Conservation (phyloP, 2,329 filamentous ascomycete genomes). For the Beauveria asiatica region DNA sequence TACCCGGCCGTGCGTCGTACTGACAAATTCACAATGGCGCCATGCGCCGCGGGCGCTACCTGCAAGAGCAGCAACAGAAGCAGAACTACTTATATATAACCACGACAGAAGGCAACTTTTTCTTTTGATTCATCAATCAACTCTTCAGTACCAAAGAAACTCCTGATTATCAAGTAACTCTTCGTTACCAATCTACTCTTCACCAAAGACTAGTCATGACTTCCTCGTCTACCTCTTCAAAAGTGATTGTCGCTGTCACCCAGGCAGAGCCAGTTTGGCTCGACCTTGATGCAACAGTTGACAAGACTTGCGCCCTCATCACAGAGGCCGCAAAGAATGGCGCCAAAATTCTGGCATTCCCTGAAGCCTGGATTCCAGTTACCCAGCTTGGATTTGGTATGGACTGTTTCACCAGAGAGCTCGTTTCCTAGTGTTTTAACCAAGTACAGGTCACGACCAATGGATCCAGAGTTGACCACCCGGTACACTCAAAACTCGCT, state of each 20-base stretch:
- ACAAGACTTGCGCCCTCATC: constrained; percentile 14
- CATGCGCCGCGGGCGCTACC: too few species aligned
- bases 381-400: constrained; percentile 36
- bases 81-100: too few species aligned
- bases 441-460: background rate
- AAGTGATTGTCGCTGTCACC: constrained; percentile 15
- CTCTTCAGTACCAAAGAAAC: too few species aligned
- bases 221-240: background rate
- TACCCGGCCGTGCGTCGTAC: too few species aligned
- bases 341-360: constrained; percentile 46
- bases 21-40: too few species aligned
- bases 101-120: too few species aligned
- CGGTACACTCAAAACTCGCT: constrained; percentile 34
- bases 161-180: too few species aligned
- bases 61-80: too few species aligned
- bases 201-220: background rate
- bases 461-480: background rate
- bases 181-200: background rate
- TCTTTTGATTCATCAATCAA: too few species aligned
- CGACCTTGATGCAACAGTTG: constrained; percentile 16
- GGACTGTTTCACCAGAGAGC: background rate
- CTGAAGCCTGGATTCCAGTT: constrained; percentile 45
- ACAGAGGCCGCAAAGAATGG: constrained; percentile 27
- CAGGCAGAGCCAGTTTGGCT: constrained; percentile 21
- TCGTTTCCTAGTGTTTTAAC: background rate